phyloP scores from a whole-genome alignment of 768 basidiomycete genomes.

The Amanita muscaria region DNA sequence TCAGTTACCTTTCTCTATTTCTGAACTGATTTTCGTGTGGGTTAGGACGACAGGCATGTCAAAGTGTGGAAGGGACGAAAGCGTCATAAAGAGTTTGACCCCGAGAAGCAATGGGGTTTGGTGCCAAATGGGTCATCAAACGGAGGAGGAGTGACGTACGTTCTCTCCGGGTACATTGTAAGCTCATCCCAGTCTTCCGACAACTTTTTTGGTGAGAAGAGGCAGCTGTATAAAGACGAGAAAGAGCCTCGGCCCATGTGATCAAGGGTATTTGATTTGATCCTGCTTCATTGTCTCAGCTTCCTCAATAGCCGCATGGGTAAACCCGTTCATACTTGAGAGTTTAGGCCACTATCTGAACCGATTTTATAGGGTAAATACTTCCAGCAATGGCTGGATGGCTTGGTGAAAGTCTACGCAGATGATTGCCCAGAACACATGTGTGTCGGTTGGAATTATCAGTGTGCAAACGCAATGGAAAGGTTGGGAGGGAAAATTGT shows the following conservation, averaged over 20 bases:
- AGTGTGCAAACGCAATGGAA: too few relatives aligned
- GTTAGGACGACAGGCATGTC: slow-evolving; percentile 70
- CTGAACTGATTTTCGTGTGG: background rate
- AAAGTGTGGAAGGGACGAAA: slow-evolving; percentile 24
- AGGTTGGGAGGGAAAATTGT: too few relatives aligned
- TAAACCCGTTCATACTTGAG: background rate
- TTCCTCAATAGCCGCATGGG: background rate
- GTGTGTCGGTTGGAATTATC: too few relatives aligned
- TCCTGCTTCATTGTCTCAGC: slow-evolving; percentile 50
- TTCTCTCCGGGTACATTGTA: slow-evolving; percentile 74
- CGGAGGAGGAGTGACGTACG: slow-evolving; percentile 58
- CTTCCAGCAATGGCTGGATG: background rate
- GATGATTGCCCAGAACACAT: too few relatives aligned
- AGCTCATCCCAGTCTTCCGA: slow-evolving; percentile 17
- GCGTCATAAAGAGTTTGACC: slow-evolving; percentile 54
- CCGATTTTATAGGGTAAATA: background rate
- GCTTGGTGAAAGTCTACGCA: background rate
- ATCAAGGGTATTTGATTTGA: slow-evolving; percentile 77
- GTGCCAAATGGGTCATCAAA: slow-evolving; percentile 37
- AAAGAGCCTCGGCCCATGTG: slow-evolving; percentile 36
- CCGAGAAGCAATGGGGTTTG: slow-evolving; percentile 68
- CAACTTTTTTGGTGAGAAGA: slow-evolving; percentile 56
- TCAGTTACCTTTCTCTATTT: slow-evolving; percentile 26
- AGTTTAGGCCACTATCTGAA: background rate
- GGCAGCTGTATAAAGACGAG: slow-evolving; percentile 39